Percentiles rank a stretch among this genome's conserved stretches.
Conservation (phyloP, 192 early-diverging fungal genomes). For the Gorgonomyces haynaldii region DNA sequence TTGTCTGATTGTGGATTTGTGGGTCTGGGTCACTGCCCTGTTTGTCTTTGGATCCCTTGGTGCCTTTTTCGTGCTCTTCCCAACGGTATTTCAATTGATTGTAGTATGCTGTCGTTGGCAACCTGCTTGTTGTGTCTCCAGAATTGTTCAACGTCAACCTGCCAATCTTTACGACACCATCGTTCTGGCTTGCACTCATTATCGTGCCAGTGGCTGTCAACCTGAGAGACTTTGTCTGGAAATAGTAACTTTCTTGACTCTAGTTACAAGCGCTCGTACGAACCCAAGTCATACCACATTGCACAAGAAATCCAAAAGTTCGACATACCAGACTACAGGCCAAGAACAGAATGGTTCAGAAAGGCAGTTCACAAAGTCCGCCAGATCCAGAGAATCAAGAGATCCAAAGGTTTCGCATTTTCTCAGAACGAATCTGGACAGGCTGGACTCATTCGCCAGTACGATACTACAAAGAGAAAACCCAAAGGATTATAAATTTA, state of each 20-base stretch:
- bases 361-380: conserved; percentile 96
- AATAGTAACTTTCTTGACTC: conserved; percentile 61
- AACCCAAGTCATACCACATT: conserved; percentile 82
- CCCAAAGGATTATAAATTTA: conserved; percentile 32
- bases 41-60: conserved; percentile 79
- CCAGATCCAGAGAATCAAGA: conserved; percentile 76
- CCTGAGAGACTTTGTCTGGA: conserved; percentile 85
- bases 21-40: conserved; percentile 87
- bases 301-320: conserved; percentile 99
- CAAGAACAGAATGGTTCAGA: conserved; percentile 93
- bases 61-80: conserved; percentile 75
- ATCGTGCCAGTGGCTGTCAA: conserved; percentile 72
- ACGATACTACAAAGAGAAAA: conserved; percentile 63
- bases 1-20: conserved; percentile 71
- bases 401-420: conserved; percentile 93
- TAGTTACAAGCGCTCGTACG: conserved; percentile 78
- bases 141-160: conserved; percentile 33
- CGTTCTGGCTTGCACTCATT: conserved; percentile 77
- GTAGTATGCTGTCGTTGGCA: conserved; percentile 59
- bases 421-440: conserved; percentile 94
- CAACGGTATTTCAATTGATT: conserved; percentile 25
- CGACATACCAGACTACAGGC: conserved; percentile 97
- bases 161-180: conserved; percentile 23
- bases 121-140: conserved; percentile 36
- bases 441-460: conserved; percentile 65